Conservation (phyloP, 139 green algal genomes). For the Edaphochlamys debaryana region DNA sequence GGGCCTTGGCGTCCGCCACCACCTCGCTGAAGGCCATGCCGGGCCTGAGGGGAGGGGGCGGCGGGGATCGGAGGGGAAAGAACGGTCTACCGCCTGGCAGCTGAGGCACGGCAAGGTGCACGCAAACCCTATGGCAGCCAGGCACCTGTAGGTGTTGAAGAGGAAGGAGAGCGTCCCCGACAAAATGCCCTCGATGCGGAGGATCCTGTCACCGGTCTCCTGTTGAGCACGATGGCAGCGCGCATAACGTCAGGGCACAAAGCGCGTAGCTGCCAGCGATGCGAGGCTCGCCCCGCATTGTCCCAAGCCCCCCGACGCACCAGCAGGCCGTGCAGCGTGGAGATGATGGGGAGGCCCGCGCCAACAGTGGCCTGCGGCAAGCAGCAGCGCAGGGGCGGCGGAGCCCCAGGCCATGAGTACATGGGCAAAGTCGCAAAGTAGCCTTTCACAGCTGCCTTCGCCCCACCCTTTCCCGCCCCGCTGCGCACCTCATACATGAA, state of each 20-base stretch:
- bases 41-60: not conserved
- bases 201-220: conserved; percentile 91
- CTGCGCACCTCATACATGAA: conserved; percentile 60
- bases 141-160: conserved; percentile 91
- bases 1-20: conserved; percentile 83
- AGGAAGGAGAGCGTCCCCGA: conserved; percentile 97
- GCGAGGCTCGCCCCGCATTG: no score
- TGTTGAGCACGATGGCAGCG: no score
- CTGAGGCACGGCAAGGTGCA: no score
- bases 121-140: not conserved
- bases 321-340: conserved; percentile 88
- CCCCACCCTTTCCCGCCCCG: no score
- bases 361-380: conserved; percentile 84
- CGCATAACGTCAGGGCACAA: no score
- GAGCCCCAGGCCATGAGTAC: no score
- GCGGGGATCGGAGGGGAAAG: no score
- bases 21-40: conserved; percentile 77
- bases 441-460: no score
- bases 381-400: not conserved
- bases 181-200: conserved; percentile 93
- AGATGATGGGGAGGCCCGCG: conserved; percentile 94
- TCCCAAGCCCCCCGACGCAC: not conserved
- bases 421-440: no score
- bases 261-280: no score
- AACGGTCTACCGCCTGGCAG: no score